These are phyloP conservation scores for Saraca asoca DNA, from an alignment of 331 rosid genomes.

Conservation along the genomic window DNA sequence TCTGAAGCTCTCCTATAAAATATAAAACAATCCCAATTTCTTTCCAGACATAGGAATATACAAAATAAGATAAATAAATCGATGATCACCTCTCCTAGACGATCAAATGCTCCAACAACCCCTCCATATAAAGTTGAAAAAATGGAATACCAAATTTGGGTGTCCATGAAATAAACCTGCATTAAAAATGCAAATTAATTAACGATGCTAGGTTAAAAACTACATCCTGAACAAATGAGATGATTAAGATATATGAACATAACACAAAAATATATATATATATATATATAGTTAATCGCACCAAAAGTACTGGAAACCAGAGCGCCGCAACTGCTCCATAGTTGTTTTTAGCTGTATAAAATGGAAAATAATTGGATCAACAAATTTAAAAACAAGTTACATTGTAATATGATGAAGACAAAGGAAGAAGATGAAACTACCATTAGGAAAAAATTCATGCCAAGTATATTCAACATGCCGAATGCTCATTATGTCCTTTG, in stretches of 20 bases:
- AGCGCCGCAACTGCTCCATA: constrained; percentile 76
- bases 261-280: constrained; percentile 26
- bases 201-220: constrained; percentile 33
- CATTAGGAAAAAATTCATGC: constrained; percentile 93
- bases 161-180: constrained; percentile 97
- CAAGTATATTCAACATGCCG: constrained; percentile 62
- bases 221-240: constrained; percentile 21
- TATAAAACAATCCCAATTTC: constrained; percentile 12
- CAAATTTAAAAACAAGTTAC: constrained; percentile 30
- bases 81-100: constrained; percentile 86
- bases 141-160: constrained; percentile 94
- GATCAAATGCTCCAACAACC: constrained; percentile 88
- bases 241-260: constrained; percentile 26
- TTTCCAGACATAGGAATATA: not conserved
- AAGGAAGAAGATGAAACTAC: constrained; percentile 48
- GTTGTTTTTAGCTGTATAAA: constrained; percentile 69
- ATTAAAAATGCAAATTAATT: constrained; percentile 31
- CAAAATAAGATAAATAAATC: constrained; percentile 15
- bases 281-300: constrained; percentile 31
- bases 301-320: constrained; percentile 87
- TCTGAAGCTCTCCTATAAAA: constrained; percentile 18
- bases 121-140: constrained; percentile 87
- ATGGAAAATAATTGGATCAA: constrained; percentile 39
- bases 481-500: constrained; percentile 80
- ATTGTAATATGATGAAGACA: constrained; percentile 22